Conservation (phyloP, 768 basidiomycete genomes). For the Leccinum variicolor region DNA sequence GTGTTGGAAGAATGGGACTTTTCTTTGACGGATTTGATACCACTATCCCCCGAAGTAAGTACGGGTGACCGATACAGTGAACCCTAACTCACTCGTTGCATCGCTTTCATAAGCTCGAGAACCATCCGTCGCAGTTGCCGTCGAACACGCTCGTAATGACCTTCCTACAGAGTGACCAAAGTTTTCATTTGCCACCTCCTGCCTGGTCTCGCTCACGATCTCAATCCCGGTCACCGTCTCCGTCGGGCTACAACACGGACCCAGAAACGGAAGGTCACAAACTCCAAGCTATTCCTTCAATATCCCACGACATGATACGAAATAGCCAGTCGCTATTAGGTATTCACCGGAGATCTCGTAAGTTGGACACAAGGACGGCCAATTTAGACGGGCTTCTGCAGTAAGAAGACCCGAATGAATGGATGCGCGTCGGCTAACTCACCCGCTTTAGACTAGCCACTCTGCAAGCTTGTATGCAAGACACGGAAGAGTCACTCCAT, state of each 20-base stretch:
- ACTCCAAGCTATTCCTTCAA: constrained; percentile 19
- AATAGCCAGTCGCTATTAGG: constrained; percentile 11
- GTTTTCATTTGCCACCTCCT: constrained; percentile 53
- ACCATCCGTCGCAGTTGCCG: constrained; percentile 48
- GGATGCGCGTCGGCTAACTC: constrained; percentile 1
- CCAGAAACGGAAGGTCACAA: constrained; percentile 56
- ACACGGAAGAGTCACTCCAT: constrained; percentile 46
- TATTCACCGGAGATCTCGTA: constrained; percentile 24
- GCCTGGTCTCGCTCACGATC: constrained; percentile 25
- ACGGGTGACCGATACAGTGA: constrained; percentile 2
- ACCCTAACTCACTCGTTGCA: constrained; percentile 8
- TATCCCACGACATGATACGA: constrained; percentile 20
- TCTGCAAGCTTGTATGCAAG: constrained; percentile 49
- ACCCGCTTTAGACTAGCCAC: constrained; percentile 43
- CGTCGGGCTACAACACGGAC: constrained; percentile 69
- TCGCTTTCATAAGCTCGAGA: constrained; percentile 31
- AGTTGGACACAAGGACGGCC: constrained; percentile 42
- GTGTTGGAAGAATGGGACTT: constrained; percentile 68
- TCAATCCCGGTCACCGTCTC: constrained; percentile 48
- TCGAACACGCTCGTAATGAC: constrained; percentile 72
- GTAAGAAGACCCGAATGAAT: constrained; percentile 39
- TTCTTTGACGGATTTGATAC: constrained; percentile 53
- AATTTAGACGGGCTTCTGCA: constrained; percentile 68
- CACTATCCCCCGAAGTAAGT: constrained; percentile 62
- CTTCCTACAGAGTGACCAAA: constrained; percentile 57